Base-by-base conservation (phyloP, 768 basidiomycete species). In the Kwoniella mangroviensis region DNA sequence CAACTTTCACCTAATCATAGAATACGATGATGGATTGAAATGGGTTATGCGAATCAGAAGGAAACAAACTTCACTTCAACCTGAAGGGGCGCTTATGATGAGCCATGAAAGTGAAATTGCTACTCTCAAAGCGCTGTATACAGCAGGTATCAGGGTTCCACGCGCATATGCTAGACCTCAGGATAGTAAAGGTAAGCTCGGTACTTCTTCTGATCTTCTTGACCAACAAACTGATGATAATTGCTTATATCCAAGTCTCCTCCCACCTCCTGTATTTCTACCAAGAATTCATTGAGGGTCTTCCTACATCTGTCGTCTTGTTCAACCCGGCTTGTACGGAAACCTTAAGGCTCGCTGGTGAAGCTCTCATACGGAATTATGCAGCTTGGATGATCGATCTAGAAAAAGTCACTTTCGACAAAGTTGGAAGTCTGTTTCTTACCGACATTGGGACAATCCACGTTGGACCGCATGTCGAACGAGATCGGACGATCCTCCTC, bases 11-110 rank as follows among this genome's bases (percentile, higher is more conserved):
- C 19, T 74, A 5, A 43, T 51, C 19, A 28, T 74, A 5, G 10
- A 43, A 1, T 71, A 71, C 56, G 67, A 68, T 43, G 70, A 66
- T 64, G 73, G 67, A n/a, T 17, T 51, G 9, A 55, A 69, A 54
- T 74, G 70, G 73, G 13, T 69, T 2, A 62, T 56, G 52, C n/a
- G 73, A 49, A 67, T 74, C 42, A 53, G 67, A n/a, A 57, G 58
- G 24, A 17, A 49, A 24, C 5, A 49, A 58, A 42, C 21, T 22
- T 45, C 28, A 24, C 22, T 56, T 45, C 41, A 26, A 11, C 64
- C 67, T 5, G 42, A 24, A 19, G 64, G 62, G 13, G 54, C 53
- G 22, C 19, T 58, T 12, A 6, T n/a, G 19, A 41, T 52, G 51
- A 63, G 57, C 42, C 34, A 63, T 42, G 4, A n/a, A 4, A 69